Evolutionary conservation across 495 filamentous ascomycete genomes (phyloP).

Genomic region (Eremomyces bilateralis): DNA sequence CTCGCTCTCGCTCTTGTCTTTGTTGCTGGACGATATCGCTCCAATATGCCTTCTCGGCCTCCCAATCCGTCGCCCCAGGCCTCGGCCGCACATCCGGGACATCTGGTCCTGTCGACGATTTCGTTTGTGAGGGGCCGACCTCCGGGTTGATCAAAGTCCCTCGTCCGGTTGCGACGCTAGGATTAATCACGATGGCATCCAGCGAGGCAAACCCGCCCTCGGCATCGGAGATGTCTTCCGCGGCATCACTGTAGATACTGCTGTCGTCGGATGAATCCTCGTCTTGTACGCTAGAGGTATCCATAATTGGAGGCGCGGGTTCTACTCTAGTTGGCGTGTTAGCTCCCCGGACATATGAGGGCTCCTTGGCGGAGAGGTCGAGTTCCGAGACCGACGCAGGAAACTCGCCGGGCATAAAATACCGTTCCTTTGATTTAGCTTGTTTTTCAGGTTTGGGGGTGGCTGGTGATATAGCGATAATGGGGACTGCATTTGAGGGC

Average conservation of each 20-base stretch:
- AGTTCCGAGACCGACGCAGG: neutral
- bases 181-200: slow-evolving; percentile 58
- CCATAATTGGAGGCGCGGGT: too few species aligned
- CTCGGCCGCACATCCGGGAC: neutral
- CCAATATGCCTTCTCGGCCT: slow-evolving; percentile 41
- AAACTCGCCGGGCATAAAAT: slow-evolving; percentile 1
- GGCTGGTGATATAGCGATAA: slow-evolving; percentile 10
- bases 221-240: slow-evolving; percentile 46
- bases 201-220: slow-evolving; percentile 64
- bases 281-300: too few species aligned
- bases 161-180: slow-evolving; percentile 10
- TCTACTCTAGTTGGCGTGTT: too few species aligned
- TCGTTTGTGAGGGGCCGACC: slow-evolving; percentile 8
- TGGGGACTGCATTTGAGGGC: slow-evolving; percentile 1
- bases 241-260: slow-evolving; percentile 77
- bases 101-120: slow-evolving; percentile 1
- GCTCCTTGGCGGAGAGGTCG: neutral
- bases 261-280: slow-evolving; percentile 24
- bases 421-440: neutral
- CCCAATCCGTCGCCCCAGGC: slow-evolving; percentile 34
- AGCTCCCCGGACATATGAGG: neutral
- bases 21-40: slow-evolving; percentile 34
- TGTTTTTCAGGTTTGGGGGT: slow-evolving; percentile 3
- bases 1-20: slow-evolving; percentile 33
- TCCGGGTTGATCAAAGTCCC: neutral